Percentiles rank a stretch among this genome's conserved stretches.
Conservation (phyloP, 805 yeast genomes). For the Ogataea wickerhamii region DNA sequence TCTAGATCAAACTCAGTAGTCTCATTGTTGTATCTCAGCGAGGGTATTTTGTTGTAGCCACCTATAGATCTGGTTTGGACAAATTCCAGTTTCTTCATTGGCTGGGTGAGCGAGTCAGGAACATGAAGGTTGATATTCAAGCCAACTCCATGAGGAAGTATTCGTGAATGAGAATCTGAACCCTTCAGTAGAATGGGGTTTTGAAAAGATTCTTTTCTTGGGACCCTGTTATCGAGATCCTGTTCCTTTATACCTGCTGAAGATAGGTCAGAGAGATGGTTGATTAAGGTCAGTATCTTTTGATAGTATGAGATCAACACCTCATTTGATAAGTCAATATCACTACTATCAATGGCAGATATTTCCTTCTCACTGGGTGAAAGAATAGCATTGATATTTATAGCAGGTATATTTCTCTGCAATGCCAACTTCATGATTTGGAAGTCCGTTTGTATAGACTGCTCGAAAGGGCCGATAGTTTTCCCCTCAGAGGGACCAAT, state of each 20-base stretch:
- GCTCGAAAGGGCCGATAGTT: constrained; percentile 37
- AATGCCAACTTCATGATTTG: constrained; percentile 20
- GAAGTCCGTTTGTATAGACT: constrained; percentile 14
- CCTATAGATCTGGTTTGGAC: constrained; percentile 47
- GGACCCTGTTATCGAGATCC: not conserved
- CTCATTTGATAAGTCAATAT: constrained; percentile 10
- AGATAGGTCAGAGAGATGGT: not conserved
- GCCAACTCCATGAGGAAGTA: constrained; percentile 46
- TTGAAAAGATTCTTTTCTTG: not conserved
- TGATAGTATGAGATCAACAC: constrained; percentile 10
- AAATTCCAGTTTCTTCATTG: constrained; percentile 29
- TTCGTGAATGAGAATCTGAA: constrained; percentile 20
- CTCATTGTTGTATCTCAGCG: constrained; percentile 10
- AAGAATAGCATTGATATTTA: constrained; percentile 17
- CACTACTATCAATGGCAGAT: constrained; percentile 10
- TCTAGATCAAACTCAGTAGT: constrained; percentile 9
- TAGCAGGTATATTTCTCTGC: constrained; percentile 23
- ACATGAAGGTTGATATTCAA: constrained; percentile 42
- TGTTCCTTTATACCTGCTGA: not conserved
- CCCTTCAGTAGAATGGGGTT: constrained; percentile 11
- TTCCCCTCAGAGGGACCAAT: constrained; percentile 46
- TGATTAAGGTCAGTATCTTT: constrained; percentile 13
- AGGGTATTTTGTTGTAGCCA: constrained; percentile 21
- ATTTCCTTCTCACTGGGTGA: constrained; percentile 2
- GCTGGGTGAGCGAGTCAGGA: constrained; percentile 35